Conservation (phyloP, 257 asterid genomes). For the Primulina tabacum region DNA sequence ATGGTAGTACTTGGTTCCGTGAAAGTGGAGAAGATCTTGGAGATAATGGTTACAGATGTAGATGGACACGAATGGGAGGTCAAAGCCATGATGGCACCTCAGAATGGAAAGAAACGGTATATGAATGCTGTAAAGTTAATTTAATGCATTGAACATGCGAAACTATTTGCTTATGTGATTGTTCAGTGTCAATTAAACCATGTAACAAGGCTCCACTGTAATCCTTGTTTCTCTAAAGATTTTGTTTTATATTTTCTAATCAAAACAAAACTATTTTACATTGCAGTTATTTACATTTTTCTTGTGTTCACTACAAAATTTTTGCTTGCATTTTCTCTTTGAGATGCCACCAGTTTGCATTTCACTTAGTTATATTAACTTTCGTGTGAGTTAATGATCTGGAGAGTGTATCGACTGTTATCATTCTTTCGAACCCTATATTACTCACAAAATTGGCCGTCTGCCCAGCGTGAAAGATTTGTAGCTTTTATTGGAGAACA, state of each 20-base stretch:
- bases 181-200: slow-evolving; percentile 1
- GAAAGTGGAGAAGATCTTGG: slow-evolving; percentile 95
- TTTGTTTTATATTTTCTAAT: not conserved
- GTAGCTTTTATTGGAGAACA: not conserved
- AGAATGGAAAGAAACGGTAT: slow-evolving; percentile 98
- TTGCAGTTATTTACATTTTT: not conserved
- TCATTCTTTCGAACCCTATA: not conserved
- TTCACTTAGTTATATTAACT: not conserved
- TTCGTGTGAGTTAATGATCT: not conserved
- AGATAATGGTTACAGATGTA: slow-evolving; percentile 88
- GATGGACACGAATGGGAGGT: slow-evolving; percentile 98
- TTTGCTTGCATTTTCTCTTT: not conserved
- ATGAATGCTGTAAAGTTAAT: slow-evolving; percentile 16
- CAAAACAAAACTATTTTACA: not conserved
- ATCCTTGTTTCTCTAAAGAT: slow-evolving; percentile 3
- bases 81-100: slow-evolving; percentile 67
- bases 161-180: slow-evolving; percentile 1
- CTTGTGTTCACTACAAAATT: not conserved
- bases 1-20: slow-evolving; percentile 85
- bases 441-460: not conserved
- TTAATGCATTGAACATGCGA: slow-evolving; percentile 2
- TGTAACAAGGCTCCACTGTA: not conserved
- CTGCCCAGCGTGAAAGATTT: not conserved
- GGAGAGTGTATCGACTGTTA: not conserved
- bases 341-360: slow-evolving; percentile 6